phyloP scores from a whole-genome alignment of 495 filamentous ascomycete species.

The Thozetella sp. region DNA sequence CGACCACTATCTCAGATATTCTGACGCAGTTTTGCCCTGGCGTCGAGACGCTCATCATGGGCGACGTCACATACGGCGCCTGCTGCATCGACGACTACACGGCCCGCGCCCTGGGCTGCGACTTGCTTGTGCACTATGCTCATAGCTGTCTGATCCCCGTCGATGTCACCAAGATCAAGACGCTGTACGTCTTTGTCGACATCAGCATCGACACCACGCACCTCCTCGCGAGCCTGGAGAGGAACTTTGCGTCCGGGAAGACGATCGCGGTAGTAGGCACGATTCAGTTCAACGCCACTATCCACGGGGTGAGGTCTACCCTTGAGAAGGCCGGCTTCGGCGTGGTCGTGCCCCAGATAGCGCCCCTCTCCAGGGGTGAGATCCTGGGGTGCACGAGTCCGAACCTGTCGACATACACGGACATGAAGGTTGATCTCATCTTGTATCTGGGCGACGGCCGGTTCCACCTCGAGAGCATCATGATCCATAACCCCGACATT shows the following conservation, averaged over 20 bases:
- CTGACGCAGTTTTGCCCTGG: constrained; percentile 91
- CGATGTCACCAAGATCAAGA: constrained; percentile 92
- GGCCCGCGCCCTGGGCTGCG: constrained; percentile 89
- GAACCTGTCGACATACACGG: constrained; percentile 52
- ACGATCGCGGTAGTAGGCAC: constrained; percentile 93
- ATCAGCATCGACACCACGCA: constrained; percentile 93
- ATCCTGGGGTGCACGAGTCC: constrained; percentile 96
- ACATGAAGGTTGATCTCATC: constrained; percentile 68
- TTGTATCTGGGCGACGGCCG: constrained; percentile 94
- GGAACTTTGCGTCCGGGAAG: constrained; percentile 83
- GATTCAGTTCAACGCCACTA: constrained; percentile 97
- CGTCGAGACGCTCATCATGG: constrained; percentile 94
- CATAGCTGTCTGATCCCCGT: constrained; percentile 96
- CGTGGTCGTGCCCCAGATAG: constrained; percentile 86
- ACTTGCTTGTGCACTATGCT: constrained; percentile 95
- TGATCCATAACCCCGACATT: constrained; percentile 94
- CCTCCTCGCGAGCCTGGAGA: constrained; percentile 81
- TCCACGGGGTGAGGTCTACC: constrained; percentile 76
- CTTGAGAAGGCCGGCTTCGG: constrained; percentile 82
- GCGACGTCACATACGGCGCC: constrained; percentile 97
- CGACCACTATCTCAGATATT: constrained; percentile 97
- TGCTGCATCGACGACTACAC: constrained; percentile 99
- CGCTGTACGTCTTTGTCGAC: constrained; percentile 96
- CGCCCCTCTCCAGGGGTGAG: constrained; percentile 90
- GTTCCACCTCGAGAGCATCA: constrained; percentile 96